phyloP scores from a whole-genome alignment of 169 alveolate genomes.

The Plasmodium sp. region DNA sequence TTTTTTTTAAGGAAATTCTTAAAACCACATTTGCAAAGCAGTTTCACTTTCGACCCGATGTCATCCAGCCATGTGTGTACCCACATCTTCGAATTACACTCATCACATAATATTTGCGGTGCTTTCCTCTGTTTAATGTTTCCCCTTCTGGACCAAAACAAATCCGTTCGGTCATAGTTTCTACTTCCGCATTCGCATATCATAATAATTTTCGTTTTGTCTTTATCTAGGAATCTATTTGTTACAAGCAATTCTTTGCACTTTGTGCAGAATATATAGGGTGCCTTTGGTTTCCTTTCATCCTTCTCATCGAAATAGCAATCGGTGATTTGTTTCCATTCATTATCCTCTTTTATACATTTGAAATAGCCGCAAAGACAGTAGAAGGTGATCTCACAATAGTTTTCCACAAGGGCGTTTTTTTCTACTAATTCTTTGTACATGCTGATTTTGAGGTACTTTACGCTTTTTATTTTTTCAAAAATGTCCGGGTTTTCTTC shows the following conservation, averaged over 20 bases:
- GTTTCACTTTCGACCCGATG: constrained; percentile 71
- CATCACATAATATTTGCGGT: constrained; percentile 70
- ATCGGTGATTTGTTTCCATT: constrained; percentile 69
- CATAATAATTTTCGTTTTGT: constrained; percentile 74
- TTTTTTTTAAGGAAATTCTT: constrained; percentile 63
- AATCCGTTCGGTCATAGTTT: constrained; percentile 61
- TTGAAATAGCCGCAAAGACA: constrained; percentile 65
- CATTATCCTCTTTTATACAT: constrained; percentile 52
- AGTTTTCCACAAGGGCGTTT: constrained; percentile 24
- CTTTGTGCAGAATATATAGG: constrained; percentile 54
- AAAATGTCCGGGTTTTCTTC: neutral
- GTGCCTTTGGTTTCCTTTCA: constrained; percentile 62
- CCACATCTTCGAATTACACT: constrained; percentile 73
- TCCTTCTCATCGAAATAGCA: constrained; percentile 61
- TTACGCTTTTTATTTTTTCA: constrained; percentile 4
- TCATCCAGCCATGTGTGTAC: constrained; percentile 76
- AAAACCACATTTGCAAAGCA: constrained; percentile 73
- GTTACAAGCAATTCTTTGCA: constrained; percentile 55
- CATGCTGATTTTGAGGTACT: constrained; percentile 19
- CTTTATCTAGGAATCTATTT: constrained; percentile 64
- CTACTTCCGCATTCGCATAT: constrained; percentile 73
- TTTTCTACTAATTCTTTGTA: constrained; percentile 36
- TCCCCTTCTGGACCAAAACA: constrained; percentile 54
- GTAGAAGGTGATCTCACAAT: constrained; percentile 46
- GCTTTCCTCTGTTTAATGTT: constrained; percentile 70